Conservation (phyloP, 176 grass and related monocot genomes). For the Ensete ventricosum region DNA sequence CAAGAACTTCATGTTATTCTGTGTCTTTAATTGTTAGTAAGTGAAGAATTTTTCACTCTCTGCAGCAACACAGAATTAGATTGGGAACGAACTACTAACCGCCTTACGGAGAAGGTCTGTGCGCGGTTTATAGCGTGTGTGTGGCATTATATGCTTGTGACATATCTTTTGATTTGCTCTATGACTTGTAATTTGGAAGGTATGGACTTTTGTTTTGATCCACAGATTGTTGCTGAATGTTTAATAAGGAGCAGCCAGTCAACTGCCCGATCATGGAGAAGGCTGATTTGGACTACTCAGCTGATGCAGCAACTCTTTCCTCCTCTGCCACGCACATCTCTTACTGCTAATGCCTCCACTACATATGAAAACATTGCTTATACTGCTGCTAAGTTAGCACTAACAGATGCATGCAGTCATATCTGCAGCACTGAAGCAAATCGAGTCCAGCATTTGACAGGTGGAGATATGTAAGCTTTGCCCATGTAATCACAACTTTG, state of each 20-base stretch:
- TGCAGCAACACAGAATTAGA: not conserved
- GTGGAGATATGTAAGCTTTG: not conserved
- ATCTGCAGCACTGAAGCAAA: not conserved
- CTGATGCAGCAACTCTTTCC: slow-evolving; percentile 1
- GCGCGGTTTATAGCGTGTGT: not conserved
- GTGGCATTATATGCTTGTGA: not conserved
- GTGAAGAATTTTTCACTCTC: not conserved
- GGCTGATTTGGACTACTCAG: not conserved
- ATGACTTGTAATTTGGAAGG: no score
- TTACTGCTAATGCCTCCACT: not conserved
- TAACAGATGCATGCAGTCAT: not conserved
- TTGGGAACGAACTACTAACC: not conserved
- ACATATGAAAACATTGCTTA: not conserved
- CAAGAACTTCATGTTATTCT: not conserved
- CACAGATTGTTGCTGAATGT: not conserved
- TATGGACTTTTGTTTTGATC: not conserved
- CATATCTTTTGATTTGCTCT: not conserved
- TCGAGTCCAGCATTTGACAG: not conserved
- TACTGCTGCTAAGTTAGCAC: not conserved
- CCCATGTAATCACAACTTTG: not conserved
- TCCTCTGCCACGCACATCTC: not conserved
- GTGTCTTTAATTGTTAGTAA: not conserved
- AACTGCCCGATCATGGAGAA: not conserved
- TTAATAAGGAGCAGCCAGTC: not conserved
- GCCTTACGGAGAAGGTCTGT: not conserved